Conservation (phyloP, 257 asterid species). For the Scutellaria minor region DNA sequence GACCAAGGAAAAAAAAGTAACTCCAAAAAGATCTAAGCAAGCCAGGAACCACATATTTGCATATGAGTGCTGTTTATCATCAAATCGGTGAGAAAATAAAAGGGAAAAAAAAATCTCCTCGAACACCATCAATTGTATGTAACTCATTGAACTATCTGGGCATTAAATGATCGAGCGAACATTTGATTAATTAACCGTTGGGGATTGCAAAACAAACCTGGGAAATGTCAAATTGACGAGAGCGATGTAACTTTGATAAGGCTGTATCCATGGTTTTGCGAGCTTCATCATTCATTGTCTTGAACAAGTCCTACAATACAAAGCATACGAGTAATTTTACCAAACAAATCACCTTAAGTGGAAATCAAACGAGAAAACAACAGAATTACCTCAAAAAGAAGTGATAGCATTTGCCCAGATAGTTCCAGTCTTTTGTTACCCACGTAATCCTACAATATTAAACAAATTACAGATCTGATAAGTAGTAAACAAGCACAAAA, state of each 20-base stretch:
- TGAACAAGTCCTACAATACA: constrained; percentile 76
- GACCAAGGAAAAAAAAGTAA: not conserved
- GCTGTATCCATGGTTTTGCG: constrained; percentile 43
- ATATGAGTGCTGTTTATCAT: not conserved
- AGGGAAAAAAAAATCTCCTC: not conserved
- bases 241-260: constrained; percentile 49
- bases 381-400: constrained; percentile 86
- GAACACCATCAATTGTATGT: constrained; percentile 20
- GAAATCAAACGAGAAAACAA: constrained; percentile 15
- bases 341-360: constrained; percentile 18
- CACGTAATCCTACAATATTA: constrained; percentile 70
- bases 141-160: constrained; percentile 22
- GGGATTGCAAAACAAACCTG: constrained; percentile 50
- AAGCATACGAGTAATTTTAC: constrained; percentile 23
- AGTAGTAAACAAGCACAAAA: constrained; percentile 29
- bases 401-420: constrained; percentile 83
- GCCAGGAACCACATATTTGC: constrained; percentile 5
- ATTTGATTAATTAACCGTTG: not conserved
- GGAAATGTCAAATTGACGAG: constrained; percentile 65
- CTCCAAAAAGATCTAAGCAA: not conserved
- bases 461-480: constrained; percentile 21
- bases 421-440: constrained; percentile 96
- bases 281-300: constrained; percentile 78
- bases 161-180: constrained; percentile 7
- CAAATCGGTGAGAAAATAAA: not conserved